Conservation (phyloP, 2,329 filamentous ascomycete species). For the Cladorrhinum sp. region DNA sequence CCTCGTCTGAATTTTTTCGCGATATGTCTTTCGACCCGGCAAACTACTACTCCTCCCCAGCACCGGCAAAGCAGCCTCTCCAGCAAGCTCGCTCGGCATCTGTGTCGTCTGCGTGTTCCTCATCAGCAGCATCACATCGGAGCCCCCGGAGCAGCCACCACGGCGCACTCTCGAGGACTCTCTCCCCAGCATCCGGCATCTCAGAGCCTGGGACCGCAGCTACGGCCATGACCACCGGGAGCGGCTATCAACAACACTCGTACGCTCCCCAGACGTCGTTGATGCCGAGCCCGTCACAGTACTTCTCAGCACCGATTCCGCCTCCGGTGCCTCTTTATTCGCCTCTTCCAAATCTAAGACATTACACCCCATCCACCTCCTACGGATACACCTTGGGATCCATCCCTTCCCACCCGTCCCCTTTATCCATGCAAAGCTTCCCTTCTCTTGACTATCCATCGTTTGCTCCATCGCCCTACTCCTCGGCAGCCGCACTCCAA, state of each 20-base stretch:
- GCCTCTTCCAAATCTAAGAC: slow-evolving; percentile 8
- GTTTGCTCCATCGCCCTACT: slow-evolving; percentile 9
- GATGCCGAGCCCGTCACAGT: slow-evolving; percentile 19
- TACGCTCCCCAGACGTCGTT: slow-evolving; percentile 11
- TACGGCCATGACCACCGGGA: slow-evolving; percentile 9
- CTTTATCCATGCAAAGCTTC: slow-evolving; percentile 16
- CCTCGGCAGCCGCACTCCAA: slow-evolving; percentile 3
- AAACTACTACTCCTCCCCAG: slow-evolving; percentile 6
- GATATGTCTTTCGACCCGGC: slow-evolving; percentile 12
- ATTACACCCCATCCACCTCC: slow-evolving; percentile 7
- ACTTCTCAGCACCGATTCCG: slow-evolving; percentile 13
- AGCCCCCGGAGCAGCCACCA: not conserved
- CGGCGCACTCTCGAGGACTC: slow-evolving; percentile 14
- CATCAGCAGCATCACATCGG: slow-evolving; percentile 21
- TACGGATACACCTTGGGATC: slow-evolving; percentile 16
- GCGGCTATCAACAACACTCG: slow-evolving; percentile 7
- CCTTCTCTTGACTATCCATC: slow-evolving; percentile 10
- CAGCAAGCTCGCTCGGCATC: slow-evolving; percentile 21
- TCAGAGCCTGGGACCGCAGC: slow-evolving; percentile 3
- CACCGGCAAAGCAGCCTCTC: slow-evolving; percentile 7
- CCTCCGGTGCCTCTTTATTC: slow-evolving; percentile 15
- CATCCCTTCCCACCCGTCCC: slow-evolving; percentile 12
- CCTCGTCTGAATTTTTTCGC: slow-evolving; percentile 5
- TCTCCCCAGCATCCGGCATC: slow-evolving; percentile 20
- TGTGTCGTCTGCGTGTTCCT: slow-evolving; percentile 19